Base-by-base conservation (phyloP, 2,329 filamentous ascomycete species). In the Mycosphaerella arachidis region DNA sequence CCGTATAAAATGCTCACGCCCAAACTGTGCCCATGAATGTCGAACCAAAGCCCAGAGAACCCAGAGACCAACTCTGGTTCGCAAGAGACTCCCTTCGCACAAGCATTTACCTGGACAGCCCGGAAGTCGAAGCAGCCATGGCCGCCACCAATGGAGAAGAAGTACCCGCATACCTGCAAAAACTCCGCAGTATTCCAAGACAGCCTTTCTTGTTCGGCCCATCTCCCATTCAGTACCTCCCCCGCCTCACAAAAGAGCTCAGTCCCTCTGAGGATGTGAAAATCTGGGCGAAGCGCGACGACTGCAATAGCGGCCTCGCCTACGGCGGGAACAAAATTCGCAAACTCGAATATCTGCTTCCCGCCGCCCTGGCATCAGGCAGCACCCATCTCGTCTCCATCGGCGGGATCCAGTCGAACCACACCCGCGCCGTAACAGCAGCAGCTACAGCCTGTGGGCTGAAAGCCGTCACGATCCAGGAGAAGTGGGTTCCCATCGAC, bases 261-360 rank as follows among this genome's bases (percentile, higher is more conserved):
- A 64, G 59, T 3, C 61, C 66, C 7, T 81, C 83, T 53, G 81
- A 81, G 31, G 81, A 81, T 66, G 83, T 88, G 45, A 78, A 80
- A 20, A 81, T 90, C 63, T 90, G 85, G 70, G 87, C 87, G 56
- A 90, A 90, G 74, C 82, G 87, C 54, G 87, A 90, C 65, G 88
- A 90, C 74, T 84, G 85, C 43, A 69, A 68, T 45, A 71, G 71
- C 18, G 72, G 72, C 13, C 67, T 75, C 27, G 71, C 71, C n/a
- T 72, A 68, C 54, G 74, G 74, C 33, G 74, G 73, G 55, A 75
- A 75, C 68, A 76, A 76, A 63, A 68, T 72, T 50, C 67, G 74
- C 52, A 76, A 76, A 63, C 70, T 76, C 31, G 73, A 75, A 60
- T 75, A 73, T 53, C 67, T 76, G 27, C 65, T 76, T 27, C 68